Evolutionary conservation across 768 basidiomycete genomes (phyloP).

Genomic region (Podaxis pistillaris): DNA sequence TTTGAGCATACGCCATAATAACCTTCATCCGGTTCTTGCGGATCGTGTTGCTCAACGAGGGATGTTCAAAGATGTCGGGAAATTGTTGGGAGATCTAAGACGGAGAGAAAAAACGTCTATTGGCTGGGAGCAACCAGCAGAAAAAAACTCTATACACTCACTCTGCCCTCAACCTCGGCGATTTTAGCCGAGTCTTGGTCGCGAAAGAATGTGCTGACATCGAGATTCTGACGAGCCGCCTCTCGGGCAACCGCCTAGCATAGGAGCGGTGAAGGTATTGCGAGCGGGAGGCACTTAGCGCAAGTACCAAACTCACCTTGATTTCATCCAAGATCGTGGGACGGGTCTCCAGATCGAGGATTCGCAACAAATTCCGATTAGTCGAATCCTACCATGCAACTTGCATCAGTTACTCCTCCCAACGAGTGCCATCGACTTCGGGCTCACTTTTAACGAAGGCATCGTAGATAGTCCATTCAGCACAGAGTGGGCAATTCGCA

Average conservation of each 20-base stretch:
- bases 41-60: neutral
- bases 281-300: too few relatives aligned
- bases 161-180: neutral
- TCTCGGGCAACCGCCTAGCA: neutral
- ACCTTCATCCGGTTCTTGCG: neutral
- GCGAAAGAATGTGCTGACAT: neutral
- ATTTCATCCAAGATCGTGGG: neutral
- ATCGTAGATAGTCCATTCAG: neutral
- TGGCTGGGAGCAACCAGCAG: neutral
- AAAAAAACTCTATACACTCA: neutral
- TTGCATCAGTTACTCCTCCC: neutral
- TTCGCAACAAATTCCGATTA: neutral
- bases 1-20: neutral
- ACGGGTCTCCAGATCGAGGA: neutral
- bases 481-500: too few relatives aligned
- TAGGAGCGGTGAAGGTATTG: neutral
- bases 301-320: neutral
- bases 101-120: too few relatives aligned
- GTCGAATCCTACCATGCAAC: neutral
- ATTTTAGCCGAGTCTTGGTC: neutral
- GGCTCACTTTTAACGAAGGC: neutral
- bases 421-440: neutral
- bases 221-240: neutral
- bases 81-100: constrained; percentile 1
- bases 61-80: neutral